Base-by-base conservation (phyloP, 129 eudicot species). In the Centella asiatica region DNA sequence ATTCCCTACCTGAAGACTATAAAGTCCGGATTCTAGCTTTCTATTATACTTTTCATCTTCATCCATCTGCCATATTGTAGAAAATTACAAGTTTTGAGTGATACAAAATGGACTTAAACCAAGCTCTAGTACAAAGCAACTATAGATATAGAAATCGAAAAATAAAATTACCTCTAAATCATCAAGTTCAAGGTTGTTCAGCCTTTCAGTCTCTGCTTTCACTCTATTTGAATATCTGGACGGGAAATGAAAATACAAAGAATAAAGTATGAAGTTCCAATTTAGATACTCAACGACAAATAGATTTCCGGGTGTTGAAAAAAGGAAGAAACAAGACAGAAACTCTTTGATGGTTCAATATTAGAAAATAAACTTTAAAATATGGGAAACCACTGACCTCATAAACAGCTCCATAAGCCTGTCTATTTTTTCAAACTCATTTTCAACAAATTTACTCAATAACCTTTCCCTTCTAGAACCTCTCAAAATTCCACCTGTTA, bases 401-500 rank as follows among this genome's bases (percentile, higher is more conserved):
- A 84, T 79, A 70, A 82, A 87, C 50, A 92, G 96, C 75, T 92
- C 99, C 95, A 92, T 92, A 22, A 92, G 90, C 61, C 99, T 73
- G 72, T 92, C 99, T 73, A 87, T 83, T 83, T 92, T 92, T 81
- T 87, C 99, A 39, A 76, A 87, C 79, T 92, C 99, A 69, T 92
- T 92, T 75, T 87, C 99, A 49, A 87, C 88, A 78, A 92, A 92
- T 67, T 92, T 92, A 73, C 96, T 82, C 53, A 92, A 66, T 75
- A 92, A 76, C 67, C 99, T 72, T 76, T 92, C 99, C 80, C 92
- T 84, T 80, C 99, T 92, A 55, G 99, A 92, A 69, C 95, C 99
- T 76, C 95, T 87, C 69, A 85, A 78, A 25, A 92, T 81, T 81
- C 99, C 99, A 75, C 90, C 99, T 92, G 78, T 47, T 50, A 26